A percentile compares a stretch with the other conserved stretches of the same genome.
These are phyloP conservation scores for Flaveria floridana DNA, from an alignment of 140 eudicot genomes.

Conservation along the genomic window DNA sequence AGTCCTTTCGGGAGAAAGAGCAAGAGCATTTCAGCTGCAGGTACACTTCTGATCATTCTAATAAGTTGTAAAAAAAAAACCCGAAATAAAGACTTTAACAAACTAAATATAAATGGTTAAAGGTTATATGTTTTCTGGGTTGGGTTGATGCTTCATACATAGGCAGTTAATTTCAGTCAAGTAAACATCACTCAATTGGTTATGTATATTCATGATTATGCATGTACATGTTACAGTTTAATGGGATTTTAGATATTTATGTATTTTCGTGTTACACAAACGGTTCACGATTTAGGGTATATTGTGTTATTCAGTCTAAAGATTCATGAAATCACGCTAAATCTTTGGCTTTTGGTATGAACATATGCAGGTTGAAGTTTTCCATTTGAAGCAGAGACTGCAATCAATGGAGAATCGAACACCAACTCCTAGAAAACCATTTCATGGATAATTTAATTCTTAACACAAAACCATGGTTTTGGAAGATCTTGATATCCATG, in stretches of 20 bases:
- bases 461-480: constrained; percentile 5
- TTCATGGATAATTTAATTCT: constrained; percentile 42
- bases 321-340: neutral
- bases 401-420: constrained; percentile 85
- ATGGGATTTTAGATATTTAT: constrained; percentile 5
- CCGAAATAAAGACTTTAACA: neutral
- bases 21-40: constrained; percentile 94
- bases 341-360: neutral
- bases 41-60: constrained; percentile 33
- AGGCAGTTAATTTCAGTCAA: neutral
- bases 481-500: constrained; percentile 15
- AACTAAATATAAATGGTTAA: neutral
- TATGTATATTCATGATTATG: neutral
- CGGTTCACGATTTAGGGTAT: too few relatives aligned
- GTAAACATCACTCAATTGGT: neutral
- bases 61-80: neutral
- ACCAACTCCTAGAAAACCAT: constrained; percentile 86
- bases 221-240: constrained; percentile 4
- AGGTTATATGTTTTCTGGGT: neutral
- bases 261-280: too few relatives aligned
- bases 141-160: neutral
- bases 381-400: constrained; percentile 83
- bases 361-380: constrained; percentile 80
- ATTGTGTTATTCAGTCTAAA: too few relatives aligned
- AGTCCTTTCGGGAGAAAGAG: constrained; percentile 83